These are phyloP conservation scores for Smittium culicis DNA, from an alignment of 371 early-diverging fungal genomes.

Conservation along the genomic window DNA sequence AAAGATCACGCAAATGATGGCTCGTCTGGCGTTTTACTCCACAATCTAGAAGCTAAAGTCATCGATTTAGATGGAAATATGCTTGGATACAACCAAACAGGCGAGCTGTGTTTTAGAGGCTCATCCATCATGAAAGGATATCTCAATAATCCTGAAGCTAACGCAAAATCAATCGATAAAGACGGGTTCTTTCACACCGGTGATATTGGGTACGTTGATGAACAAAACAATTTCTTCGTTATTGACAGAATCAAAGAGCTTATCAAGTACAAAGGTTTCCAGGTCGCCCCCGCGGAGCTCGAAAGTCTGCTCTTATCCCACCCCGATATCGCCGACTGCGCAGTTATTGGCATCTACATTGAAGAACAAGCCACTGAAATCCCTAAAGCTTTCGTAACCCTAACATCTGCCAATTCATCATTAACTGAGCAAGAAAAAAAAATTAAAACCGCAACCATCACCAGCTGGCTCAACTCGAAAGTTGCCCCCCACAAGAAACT, in stretches of 20 bases:
- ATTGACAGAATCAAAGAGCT: conserved; percentile 60
- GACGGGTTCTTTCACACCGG: conserved; percentile 96
- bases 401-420: conserved; percentile 18
- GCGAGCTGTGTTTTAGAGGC: conserved; percentile 88
- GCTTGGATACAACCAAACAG: conserved; percentile 37
- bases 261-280: conserved; percentile 52
- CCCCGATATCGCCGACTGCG: conserved; percentile 59
- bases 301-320: conserved; percentile 65
- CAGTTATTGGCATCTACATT: conserved; percentile 56
- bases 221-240: conserved; percentile 48
- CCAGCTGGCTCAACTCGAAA: conserved; percentile 38
- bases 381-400: conserved; percentile 21
- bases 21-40: conserved; percentile 50
- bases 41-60: conserved; percentile 56
- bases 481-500: conserved; percentile 61
- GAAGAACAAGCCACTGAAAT: conserved; percentile 51
- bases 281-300: conserved; percentile 75
- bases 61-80: conserved; percentile 40
- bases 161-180: conserved; percentile 53
- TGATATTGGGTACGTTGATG: conserved; percentile 71
- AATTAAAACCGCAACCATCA: conserved; percentile 34
- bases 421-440: conserved; percentile 12
- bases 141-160: conserved; percentile 60
- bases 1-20: conserved; percentile 29
- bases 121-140: conserved; percentile 78